Base-by-base conservation (phyloP, 2,329 filamentous ascomycete genomes). In the Aspergillus piperis region DNA sequence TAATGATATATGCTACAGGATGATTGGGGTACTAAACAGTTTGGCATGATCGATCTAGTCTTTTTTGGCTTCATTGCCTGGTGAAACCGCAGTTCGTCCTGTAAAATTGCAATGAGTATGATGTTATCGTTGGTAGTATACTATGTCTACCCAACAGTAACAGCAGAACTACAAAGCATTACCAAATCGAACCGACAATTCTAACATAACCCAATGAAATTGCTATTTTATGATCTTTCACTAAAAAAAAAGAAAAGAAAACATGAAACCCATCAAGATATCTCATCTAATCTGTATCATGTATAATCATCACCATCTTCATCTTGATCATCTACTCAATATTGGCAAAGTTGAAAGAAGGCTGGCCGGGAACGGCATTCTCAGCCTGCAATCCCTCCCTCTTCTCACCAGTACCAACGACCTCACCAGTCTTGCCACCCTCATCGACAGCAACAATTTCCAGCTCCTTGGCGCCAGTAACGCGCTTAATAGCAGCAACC, bases 291-390 rank as follows among this genome's bases (percentile, higher is more conserved):
- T 49, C 52, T 48, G n/a, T 50, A 50, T 50, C 32, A 36, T 36
- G 32, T 36, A 36, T 36, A 36, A 15, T 36, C 32, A 36, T 36
- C 32, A 36, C 32, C 32, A 36, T 15, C 32, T 36, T 36, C 11
- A 36, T 36, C 32, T 36, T 36, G 0, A 13, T 36, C 32, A 36
- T 51, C 48, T 70, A 74, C 63, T 76, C 78, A 69, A 95, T 83
- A 75, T 96, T 96, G 79, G 91, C 89, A 79, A 97, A 96, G 69
- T 86, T 82, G 78, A 96, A 96, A 44, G 86, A 90, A 54, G 93
- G 93, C 66, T 84, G 82, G 1, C 93, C 93, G 13, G 94, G 94
- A 60, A 95, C 87, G 5, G 94, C 92, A 66, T 83, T 83, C 70
- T 91, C 90, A 11, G 91, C 91, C 56, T 87, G 81, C 58, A 90